A percentile compares a stretch with the other conserved stretches of the same genome.
phyloP scores from a whole-genome alignment of 495 filamentous ascomycete genomes.

The Podospora pseudoanserina region DNA sequence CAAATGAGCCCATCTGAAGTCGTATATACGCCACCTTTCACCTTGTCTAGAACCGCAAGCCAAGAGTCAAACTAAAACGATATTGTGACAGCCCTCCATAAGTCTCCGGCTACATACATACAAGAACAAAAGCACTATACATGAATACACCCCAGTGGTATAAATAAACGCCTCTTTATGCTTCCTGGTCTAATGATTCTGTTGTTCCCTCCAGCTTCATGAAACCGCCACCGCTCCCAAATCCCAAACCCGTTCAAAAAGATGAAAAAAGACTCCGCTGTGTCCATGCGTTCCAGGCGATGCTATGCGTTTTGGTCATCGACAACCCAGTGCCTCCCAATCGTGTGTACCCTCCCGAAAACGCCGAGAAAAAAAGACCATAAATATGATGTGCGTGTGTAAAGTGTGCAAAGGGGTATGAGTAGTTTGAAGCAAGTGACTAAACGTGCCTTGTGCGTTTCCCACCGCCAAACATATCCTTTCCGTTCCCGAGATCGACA shows the following conservation, averaged over 20 bases:
- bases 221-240: not conserved
- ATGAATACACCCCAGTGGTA: conserved; percentile 20
- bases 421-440: not conserved
- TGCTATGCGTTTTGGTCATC: conserved; percentile 15
- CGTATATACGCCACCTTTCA: not conserved
- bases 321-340: conserved; percentile 11
- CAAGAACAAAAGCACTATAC: conserved; percentile 3
- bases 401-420: not conserved
- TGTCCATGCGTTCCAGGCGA: conserved; percentile 20
- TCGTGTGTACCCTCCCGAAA: conserved; percentile 5
- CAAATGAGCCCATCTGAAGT: too few relatives aligned
- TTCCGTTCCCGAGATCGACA: conserved; percentile 51
- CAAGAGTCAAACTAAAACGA: not conserved
- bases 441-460: conserved; percentile 63
- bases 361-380: conserved; percentile 6
- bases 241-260: conserved; percentile 5
- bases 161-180: conserved; percentile 24
- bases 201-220: conserved; percentile 2
- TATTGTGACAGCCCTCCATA: not conserved
- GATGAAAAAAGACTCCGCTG: conserved; percentile 2
- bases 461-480: conserved; percentile 61
- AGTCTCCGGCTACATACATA: conserved; percentile 8
- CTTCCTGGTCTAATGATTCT: conserved; percentile 14
- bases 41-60: not conserved
- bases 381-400: conserved; percentile 45